Percentiles rank a stretch among this genome's conserved stretches.
Conservation (phyloP, 257 asterid species). For the Prunella vulgaris region DNA sequence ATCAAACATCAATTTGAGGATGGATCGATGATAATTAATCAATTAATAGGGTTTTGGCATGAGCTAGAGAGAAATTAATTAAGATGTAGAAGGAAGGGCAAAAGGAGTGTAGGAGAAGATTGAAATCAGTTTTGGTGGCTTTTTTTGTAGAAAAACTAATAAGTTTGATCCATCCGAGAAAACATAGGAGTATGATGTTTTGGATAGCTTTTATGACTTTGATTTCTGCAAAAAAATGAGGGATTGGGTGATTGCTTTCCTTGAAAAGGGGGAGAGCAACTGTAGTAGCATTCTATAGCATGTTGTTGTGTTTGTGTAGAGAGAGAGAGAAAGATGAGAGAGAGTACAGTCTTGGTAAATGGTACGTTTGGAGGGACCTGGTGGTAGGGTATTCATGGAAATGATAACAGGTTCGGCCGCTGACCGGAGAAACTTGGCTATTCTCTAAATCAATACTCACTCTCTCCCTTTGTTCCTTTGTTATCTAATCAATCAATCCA, state of each 20-base stretch:
- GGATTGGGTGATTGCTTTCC: conserved; percentile 39
- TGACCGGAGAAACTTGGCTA: not conserved
- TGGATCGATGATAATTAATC: not conserved
- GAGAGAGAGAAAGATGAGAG: conserved; percentile 6
- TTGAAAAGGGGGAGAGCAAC: conserved; percentile 27
- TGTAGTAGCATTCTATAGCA: not conserved
- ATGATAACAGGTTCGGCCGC: not conserved
- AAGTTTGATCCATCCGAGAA: conserved; percentile 48
- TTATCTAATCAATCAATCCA: too few relatives aligned
- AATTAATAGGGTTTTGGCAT: conserved; percentile 25
- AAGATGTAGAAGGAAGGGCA: not conserved
- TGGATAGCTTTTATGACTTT: conserved; percentile 35
- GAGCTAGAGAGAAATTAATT: too few relatives aligned
- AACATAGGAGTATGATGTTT: conserved; percentile 30
- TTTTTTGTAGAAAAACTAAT: not conserved
- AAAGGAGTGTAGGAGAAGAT: not conserved
- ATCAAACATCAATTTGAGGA: too few relatives aligned
- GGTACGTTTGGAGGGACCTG: conserved; percentile 19
- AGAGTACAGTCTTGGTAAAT: not conserved
- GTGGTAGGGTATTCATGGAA: conserved; percentile 25
- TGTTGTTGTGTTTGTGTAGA: not conserved
- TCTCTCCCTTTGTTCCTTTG: too few relatives aligned
- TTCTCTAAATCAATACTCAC: too few relatives aligned
- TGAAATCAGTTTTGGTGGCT: not conserved
- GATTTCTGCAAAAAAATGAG: conserved; percentile 34